Evolutionary conservation across 345 rosid species (phyloP).

Genomic region (Lepidium didymum): DNA sequence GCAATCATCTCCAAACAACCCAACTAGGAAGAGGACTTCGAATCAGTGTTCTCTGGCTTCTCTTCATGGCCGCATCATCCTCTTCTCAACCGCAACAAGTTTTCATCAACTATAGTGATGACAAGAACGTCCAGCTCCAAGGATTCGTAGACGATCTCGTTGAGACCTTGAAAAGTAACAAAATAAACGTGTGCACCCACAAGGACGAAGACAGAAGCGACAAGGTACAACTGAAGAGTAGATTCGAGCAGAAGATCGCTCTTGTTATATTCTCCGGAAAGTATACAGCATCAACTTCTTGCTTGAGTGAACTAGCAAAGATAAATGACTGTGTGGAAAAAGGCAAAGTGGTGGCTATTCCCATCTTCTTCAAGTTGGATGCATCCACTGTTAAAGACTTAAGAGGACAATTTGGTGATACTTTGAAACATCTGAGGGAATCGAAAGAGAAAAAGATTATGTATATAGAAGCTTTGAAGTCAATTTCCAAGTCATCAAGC

Average conservation of each 20-base stretch:
- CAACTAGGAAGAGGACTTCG: too few relatives aligned
- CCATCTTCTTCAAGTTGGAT: constrained; percentile 8
- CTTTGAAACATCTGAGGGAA: not conserved
- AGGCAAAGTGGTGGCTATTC: not conserved
- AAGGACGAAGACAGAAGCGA: too few relatives aligned
- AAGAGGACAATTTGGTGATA: not conserved
- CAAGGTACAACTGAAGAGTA: not conserved
- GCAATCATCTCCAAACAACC: too few relatives aligned
- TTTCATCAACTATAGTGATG: too few relatives aligned
- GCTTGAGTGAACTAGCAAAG: not conserved
- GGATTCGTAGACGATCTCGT: not conserved
- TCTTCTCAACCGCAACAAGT: too few relatives aligned
- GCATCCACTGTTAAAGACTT: not conserved
- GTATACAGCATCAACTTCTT: not conserved
- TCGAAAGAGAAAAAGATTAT: fast-evolving
- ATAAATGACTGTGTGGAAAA: not conserved
- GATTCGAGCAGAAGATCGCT: not conserved
- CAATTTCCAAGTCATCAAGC: not conserved
- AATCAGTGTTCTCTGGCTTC: too few relatives aligned
- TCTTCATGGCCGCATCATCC: too few relatives aligned
- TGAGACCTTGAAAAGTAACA: not conserved
- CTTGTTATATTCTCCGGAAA: constrained; percentile 10
- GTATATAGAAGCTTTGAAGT: not conserved
- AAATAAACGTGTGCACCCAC: not conserved
- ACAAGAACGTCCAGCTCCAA: too few relatives aligned